Evolutionary conservation across 306 rosid genomes (phyloP).

Genomic region (Acacia confusa): DNA sequence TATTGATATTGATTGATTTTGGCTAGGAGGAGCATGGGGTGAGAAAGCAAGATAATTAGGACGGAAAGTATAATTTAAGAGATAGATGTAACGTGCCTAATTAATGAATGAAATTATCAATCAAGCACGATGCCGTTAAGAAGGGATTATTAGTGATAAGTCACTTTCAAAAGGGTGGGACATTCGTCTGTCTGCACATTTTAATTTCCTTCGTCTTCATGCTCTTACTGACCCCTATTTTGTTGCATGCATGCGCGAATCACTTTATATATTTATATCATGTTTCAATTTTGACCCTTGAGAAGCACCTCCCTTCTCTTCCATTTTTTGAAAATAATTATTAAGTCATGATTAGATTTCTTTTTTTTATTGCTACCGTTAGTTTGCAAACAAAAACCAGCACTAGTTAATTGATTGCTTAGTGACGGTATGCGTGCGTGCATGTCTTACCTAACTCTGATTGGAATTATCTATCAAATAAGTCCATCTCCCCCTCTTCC

Average conservation of each 20-base stretch:
- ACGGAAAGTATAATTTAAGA: not conserved
- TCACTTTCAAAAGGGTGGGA: slow-evolving; percentile 22
- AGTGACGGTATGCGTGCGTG: not conserved
- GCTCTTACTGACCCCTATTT: slow-evolving; percentile 29
- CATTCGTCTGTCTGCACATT: slow-evolving; percentile 20
- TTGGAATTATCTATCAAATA: not conserved
- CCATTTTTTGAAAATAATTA: not conserved
- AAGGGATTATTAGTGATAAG: slow-evolving; percentile 8
- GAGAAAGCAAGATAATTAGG: not conserved
- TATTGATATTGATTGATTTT: not conserved
- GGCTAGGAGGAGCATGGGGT: not conserved
- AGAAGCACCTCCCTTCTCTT: not conserved
- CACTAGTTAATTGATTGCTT: not conserved
- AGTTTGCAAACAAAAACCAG: slow-evolving; percentile 21
- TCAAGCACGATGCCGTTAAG: slow-evolving; percentile 30
- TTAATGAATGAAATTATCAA: not conserved
- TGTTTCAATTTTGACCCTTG: slow-evolving; percentile 25
- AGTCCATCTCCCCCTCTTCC: not conserved
- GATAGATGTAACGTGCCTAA: not conserved
- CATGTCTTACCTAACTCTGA: not conserved
- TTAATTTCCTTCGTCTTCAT: not conserved
- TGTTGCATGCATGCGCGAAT: slow-evolving; percentile 33
- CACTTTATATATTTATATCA: not conserved
- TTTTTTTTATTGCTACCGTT: not conserved
- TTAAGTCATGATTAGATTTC: slow-evolving; percentile 6